phyloP scores from a whole-genome alignment of 495 filamentous ascomycete species.

The Aspergillus affinis region DNA sequence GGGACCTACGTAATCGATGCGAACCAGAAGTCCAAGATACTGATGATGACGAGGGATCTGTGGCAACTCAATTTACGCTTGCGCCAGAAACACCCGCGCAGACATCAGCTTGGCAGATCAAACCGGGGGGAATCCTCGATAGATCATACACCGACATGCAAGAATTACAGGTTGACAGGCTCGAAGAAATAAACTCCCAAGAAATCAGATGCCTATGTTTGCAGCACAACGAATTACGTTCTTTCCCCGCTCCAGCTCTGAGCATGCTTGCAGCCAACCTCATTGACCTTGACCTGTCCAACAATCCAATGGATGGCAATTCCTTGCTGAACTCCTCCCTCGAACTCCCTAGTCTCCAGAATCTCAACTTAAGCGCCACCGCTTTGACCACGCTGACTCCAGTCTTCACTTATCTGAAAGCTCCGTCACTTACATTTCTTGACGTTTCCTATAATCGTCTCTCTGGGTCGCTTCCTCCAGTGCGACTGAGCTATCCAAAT shows the following conservation, averaged over 20 bases:
- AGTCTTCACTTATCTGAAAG: slow-evolving; percentile 60
- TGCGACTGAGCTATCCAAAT: slow-evolving; percentile 60
- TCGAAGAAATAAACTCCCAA: slow-evolving; percentile 45
- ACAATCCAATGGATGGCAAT: slow-evolving; percentile 69
- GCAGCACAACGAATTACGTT: slow-evolving; percentile 70
- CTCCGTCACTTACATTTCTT: slow-evolving; percentile 69
- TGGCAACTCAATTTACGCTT: slow-evolving; percentile 46
- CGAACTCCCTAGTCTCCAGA: slow-evolving; percentile 68
- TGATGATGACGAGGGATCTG: slow-evolving; percentile 43
- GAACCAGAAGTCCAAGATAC: slow-evolving; percentile 54
- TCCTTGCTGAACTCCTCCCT: slow-evolving; percentile 60
- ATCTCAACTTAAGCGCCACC: slow-evolving; percentile 71
- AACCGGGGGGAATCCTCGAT: slow-evolving; percentile 71
- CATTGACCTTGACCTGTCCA: slow-evolving; percentile 72
- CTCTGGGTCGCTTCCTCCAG: slow-evolving; percentile 57
- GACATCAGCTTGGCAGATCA: slow-evolving; percentile 57
- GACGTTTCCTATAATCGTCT: slow-evolving; percentile 81
- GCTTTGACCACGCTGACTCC: slow-evolving; percentile 63
- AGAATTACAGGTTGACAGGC: slow-evolving; percentile 42
- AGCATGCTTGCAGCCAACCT: slow-evolving; percentile 66
- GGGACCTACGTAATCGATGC: slow-evolving; percentile 66
- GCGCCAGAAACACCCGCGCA: slow-evolving; percentile 41
- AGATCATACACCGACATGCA: slow-evolving; percentile 63
- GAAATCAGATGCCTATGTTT: slow-evolving; percentile 61
- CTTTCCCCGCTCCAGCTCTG: slow-evolving; percentile 63